A percentile compares a stretch with the other conserved stretches of the same genome.
Evolutionary conservation across 2,329 filamentous ascomycete genomes (phyloP).

Genomic region (Botrytis sinoallii): DNA sequence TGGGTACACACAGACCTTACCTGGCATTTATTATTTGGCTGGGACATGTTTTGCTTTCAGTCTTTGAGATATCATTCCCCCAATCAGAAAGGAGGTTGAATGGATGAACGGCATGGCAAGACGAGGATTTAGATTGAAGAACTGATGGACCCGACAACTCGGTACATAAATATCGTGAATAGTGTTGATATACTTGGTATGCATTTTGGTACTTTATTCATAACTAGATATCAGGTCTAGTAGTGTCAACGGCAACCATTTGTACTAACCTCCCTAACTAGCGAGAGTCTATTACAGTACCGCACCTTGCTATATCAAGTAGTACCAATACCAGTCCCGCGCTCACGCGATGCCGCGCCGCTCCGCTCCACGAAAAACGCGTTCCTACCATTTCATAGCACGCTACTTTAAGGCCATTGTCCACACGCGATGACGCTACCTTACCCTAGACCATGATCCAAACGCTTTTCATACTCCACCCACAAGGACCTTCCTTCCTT

Average conservation of each 20-base stretch:
- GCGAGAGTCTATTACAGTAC: neutral
- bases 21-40: neutral
- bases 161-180: constrained; percentile 1
- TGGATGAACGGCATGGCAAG: neutral
- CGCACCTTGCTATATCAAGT: neutral
- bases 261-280: neutral
- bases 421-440: constrained; percentile 1
- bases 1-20: neutral
- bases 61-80: neutral
- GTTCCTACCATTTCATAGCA: neutral
- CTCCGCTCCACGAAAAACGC: constrained; percentile 2
- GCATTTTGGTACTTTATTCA: neutral
- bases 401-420: neutral
- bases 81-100: neutral
- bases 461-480: neutral
- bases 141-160: neutral
- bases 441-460: neutral
- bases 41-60: neutral
- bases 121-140: constrained; percentile 4
- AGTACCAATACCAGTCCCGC: neutral
- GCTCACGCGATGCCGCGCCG: constrained; percentile 6
- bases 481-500: constrained; percentile 6
- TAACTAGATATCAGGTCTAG: neutral
- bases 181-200: neutral
- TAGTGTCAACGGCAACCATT: neutral